A percentile compares a stretch with the other conserved stretches of the same genome.
Conservation (phyloP, 1,284 basidiomycete species). For the Trichosporon sp. region DNA sequence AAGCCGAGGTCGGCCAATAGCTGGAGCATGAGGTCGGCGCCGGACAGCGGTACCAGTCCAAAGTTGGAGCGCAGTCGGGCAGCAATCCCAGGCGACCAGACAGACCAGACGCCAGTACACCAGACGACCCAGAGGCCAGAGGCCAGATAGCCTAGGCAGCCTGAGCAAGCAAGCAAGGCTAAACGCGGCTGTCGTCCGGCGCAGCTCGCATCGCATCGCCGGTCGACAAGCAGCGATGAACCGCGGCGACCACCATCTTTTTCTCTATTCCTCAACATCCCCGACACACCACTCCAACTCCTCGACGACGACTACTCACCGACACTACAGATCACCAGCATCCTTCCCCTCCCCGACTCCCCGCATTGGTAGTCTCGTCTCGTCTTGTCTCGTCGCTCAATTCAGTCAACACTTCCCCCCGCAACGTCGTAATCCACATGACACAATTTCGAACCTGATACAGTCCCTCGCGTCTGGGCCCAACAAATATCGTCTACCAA, state of each 20-base stretch:
- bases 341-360: background rate
- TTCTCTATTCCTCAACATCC: background rate
- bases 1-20: background rate
- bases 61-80: background rate
- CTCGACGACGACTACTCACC: background rate
- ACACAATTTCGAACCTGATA: background rate
- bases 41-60: background rate
- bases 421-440: background rate
- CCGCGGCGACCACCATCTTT: background rate
- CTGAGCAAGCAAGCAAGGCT: no score
- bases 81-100: no score
- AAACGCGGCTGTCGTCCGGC: background rate
- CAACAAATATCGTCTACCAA: background rate
- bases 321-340: background rate
- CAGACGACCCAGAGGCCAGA: no score
- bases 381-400: background rate
- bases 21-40: background rate
- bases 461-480: background rate
- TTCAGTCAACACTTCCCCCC: background rate
- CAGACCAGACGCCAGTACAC: no score
- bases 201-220: background rate
- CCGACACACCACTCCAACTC: background rate
- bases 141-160: no score
- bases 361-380: background rate
- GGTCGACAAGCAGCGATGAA: background rate